These are phyloP conservation scores for Leccinellum albellum DNA, from an alignment of 768 basidiomycete species.

Conservation along the genomic window DNA sequence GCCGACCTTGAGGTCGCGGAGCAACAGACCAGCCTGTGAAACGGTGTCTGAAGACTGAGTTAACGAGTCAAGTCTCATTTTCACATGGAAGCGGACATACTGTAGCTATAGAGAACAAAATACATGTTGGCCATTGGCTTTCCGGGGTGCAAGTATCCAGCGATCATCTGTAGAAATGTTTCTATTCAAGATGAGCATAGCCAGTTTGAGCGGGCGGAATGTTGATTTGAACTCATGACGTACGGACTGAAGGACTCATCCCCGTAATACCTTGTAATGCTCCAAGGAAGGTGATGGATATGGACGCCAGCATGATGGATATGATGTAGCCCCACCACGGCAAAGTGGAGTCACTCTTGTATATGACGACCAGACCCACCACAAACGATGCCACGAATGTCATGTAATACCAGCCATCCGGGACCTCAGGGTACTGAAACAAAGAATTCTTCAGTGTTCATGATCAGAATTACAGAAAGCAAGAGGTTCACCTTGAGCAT, in stretches of 20 bases:
- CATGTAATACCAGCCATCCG: constrained; percentile 31
- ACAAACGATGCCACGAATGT: constrained; percentile 33
- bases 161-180: constrained; percentile 35
- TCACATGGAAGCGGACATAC: constrained; percentile 24
- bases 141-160: constrained; percentile 35
- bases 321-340: constrained; percentile 61
- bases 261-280: constrained; percentile 52
- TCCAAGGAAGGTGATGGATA: constrained; percentile 51
- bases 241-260: constrained; percentile 11
- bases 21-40: constrained; percentile 47
- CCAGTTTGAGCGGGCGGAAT: neutral
- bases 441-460: neutral
- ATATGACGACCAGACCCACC: constrained; percentile 53
- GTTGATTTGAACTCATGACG: constrained; percentile 3
- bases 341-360: constrained; percentile 49
- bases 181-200: constrained; percentile 11
- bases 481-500: constrained; percentile 34
- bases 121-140: constrained; percentile 44
- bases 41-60: constrained; percentile 41
- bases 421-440: constrained; percentile 33
- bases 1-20: constrained; percentile 52
- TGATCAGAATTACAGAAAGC: constrained; percentile 13
- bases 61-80: constrained; percentile 24
- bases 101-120: constrained; percentile 44
- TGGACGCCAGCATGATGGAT: constrained; percentile 46